Evolutionary conservation across 352 stramenopile genomes (phyloP).

Genomic region (Globisporangium nodosum): DNA sequence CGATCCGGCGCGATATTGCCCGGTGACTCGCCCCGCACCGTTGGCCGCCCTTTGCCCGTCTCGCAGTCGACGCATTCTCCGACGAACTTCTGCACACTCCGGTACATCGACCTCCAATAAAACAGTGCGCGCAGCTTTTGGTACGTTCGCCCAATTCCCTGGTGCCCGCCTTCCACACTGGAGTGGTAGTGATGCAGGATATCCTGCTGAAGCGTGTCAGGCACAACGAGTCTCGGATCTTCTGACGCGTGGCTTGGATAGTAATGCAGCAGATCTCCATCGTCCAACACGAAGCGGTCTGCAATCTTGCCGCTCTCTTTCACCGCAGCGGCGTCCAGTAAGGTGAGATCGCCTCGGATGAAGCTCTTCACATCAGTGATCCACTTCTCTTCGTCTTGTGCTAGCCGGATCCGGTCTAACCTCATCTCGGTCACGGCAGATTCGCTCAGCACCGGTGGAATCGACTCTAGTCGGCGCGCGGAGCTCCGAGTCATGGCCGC

Average conservation of each 20-base stretch:
- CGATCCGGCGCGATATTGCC: slow-evolving; percentile 14
- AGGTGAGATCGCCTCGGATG: too few species aligned
- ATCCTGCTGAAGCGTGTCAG: background rate
- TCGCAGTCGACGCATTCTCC: slow-evolving; percentile 10
- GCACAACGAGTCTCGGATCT: slow-evolving; percentile 9
- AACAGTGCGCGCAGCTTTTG: too few species aligned
- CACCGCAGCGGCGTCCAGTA: background rate
- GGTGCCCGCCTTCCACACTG: too few species aligned
- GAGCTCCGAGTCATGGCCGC: too few species aligned
- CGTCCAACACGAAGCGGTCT: background rate
- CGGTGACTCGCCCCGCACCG: slow-evolving; percentile 6
- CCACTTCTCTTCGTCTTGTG: too few species aligned
- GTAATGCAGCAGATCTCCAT: slow-evolving; percentile 11
- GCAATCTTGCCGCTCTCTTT: background rate
- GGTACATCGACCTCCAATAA: too few species aligned
- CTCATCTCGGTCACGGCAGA: too few species aligned
- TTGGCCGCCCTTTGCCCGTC: slow-evolving; percentile 12
- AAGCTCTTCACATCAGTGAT: too few species aligned
- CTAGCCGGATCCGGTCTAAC: too few species aligned
- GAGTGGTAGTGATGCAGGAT: slow-evolving; percentile 11
- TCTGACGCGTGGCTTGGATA: slow-evolving; percentile 5
- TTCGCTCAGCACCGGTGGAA: too few species aligned
- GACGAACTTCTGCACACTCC: slow-evolving; percentile 6
- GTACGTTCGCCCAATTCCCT: too few species aligned
- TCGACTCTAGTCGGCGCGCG: too few species aligned